These are phyloP conservation scores for Hsuehochloa calcarea DNA, from an alignment of 176 grass and related monocot species.

Conservation along the genomic window DNA sequence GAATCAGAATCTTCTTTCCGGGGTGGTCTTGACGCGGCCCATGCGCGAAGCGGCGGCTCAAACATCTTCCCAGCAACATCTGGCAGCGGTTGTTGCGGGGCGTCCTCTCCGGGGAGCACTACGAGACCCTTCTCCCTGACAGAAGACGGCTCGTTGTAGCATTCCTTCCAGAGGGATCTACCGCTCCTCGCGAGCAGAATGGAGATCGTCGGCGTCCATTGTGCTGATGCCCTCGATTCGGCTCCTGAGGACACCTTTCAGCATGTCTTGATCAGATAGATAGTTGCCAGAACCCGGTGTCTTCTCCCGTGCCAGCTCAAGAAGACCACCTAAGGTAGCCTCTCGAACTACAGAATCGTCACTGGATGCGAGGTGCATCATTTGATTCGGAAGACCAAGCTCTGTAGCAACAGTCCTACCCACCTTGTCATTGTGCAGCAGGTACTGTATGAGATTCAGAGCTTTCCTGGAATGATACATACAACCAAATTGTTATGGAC, in stretches of 20 bases:
- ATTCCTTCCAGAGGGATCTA: conserved; percentile 84
- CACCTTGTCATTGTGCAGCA: conserved; percentile 51
- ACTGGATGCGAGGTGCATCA: conserved; percentile 67
- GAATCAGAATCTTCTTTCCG: conserved; percentile 8
- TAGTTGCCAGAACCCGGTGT: neutral
- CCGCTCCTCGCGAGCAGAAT: conserved; percentile 74
- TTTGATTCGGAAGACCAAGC: conserved; percentile 62
- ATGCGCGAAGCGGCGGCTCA: conserved; percentile 58
- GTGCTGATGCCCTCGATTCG: conserved; percentile 65
- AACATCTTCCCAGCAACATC: conserved; percentile 70
- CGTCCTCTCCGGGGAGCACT: conserved; percentile 80
- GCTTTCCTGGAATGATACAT: conserved; percentile 64
- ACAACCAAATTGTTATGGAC: neutral
- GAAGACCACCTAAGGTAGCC: conserved; percentile 61
- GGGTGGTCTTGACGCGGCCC: conserved; percentile 40
- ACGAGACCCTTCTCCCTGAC: conserved; percentile 80
- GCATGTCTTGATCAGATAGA: conserved; percentile 58
- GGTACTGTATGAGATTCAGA: conserved; percentile 64
- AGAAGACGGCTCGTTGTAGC: conserved; percentile 63
- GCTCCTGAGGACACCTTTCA: conserved; percentile 58
- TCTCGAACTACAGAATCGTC: conserved; percentile 62
- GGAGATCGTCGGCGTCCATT: conserved; percentile 65
- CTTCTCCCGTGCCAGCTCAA: conserved; percentile 59
- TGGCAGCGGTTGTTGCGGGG: conserved; percentile 38
- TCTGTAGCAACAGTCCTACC: conserved; percentile 52